These are phyloP conservation scores for Wallacemonas sp. DNA, from an alignment of 208 protist species.

Conservation along the genomic window DNA sequence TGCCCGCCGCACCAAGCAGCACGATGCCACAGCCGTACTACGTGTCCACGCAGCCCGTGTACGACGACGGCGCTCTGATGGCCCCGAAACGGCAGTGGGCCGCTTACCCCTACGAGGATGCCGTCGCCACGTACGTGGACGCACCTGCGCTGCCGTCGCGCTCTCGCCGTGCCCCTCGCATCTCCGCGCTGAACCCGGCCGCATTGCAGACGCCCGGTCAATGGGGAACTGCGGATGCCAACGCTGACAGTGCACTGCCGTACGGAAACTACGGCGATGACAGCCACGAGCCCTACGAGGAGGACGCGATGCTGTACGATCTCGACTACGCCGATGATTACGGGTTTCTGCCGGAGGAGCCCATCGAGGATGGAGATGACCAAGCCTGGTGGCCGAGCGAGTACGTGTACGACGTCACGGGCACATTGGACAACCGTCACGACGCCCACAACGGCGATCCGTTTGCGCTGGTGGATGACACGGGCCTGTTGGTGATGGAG, in stretches of 20 bases:
- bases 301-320: constrained; percentile 1
- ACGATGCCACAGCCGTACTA: background rate
- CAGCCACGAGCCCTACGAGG: background rate
- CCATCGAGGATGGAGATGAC: background rate
- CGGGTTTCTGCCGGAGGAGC: background rate
- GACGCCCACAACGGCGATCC: no score
- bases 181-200: background rate
- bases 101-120: background rate
- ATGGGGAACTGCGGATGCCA: background rate
- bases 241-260: constrained; percentile 1
- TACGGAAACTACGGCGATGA: background rate
- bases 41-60: background rate
- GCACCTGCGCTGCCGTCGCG: background rate
- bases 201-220: background rate
- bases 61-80: no score
- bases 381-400: no score
- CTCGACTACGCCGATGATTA: background rate
- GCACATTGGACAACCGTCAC: no score
- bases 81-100: no score
- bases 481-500: no score
- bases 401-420: no score
- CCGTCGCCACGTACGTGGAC: background rate
- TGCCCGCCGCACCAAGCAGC: background rate
- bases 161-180: background rate
- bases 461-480: no score